phyloP scores from a whole-genome alignment of 2,329 filamentous ascomycete species.

The Allantophomopsis lycopodina region DNA sequence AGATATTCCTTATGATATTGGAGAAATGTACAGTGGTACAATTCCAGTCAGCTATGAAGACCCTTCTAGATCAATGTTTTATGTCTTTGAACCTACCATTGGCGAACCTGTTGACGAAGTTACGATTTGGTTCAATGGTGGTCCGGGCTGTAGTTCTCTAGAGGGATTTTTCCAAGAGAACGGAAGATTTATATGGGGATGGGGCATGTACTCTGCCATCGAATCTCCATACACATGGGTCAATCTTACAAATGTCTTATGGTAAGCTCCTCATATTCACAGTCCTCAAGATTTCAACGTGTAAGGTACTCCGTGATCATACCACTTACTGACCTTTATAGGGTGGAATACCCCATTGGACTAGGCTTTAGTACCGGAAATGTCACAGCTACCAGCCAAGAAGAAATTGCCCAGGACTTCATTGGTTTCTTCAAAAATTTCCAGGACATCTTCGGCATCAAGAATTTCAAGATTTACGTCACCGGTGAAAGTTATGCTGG shows the following conservation, averaged over 20 bases:
- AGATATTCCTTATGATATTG: conserved; percentile 11
- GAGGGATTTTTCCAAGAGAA: conserved; percentile 22
- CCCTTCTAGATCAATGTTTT: conserved; percentile 26
- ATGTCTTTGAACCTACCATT: conserved; percentile 36
- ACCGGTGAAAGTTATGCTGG: conserved; percentile 40
- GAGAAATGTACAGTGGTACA: conserved; percentile 18
- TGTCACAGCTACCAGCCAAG: conserved; percentile 23
- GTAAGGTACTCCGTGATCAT: no score
- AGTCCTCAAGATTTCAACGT: no score
- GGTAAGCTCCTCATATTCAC: conserved; percentile 1
- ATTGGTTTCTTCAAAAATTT: conserved; percentile 39
- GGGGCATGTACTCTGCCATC: conserved; percentile 10
- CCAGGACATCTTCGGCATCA: conserved; percentile 35
- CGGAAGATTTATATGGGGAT: conserved; percentile 18
- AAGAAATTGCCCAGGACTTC: conserved; percentile 30
- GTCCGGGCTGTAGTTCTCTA: conserved; percentile 19
- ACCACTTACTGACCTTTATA: neutral
- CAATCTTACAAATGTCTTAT: conserved; percentile 27
- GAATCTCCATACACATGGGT: conserved; percentile 18
- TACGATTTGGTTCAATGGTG: conserved; percentile 25
- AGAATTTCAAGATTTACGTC: conserved; percentile 37
- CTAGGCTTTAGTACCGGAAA: conserved; percentile 11
- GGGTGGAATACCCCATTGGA: conserved; percentile 31
- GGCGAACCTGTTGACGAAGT: conserved; percentile 30
- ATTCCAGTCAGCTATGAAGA: conserved; percentile 35